Conservation (phyloP, 768 basidiomycete genomes). For the Melanogaster broomeanus region DNA sequence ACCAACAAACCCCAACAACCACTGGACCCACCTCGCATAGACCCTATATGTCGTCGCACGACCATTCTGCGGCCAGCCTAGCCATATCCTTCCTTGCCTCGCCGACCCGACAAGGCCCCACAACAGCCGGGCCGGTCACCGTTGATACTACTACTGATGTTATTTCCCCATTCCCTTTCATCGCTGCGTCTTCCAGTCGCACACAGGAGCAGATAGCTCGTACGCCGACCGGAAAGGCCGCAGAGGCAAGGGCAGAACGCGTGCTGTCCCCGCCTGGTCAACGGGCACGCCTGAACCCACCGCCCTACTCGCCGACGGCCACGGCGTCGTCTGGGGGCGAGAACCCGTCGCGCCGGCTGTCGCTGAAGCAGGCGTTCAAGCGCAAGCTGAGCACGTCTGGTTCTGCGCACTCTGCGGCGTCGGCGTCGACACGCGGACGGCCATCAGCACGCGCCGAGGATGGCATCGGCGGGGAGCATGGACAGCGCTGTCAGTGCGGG, state of each 20-base stretch:
- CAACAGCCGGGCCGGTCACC: conserved; percentile 2
- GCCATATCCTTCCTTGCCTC: background rate
- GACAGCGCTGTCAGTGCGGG: background rate
- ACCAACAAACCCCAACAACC: conserved; percentile 1
- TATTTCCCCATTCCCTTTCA: conserved; percentile 27
- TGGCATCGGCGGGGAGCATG: background rate
- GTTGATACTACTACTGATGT: conserved; percentile 22
- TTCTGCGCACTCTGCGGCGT: conserved; percentile 12
- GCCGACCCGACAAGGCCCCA: background rate
- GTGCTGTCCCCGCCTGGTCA: conserved; percentile 1
- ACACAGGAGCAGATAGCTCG: background rate
- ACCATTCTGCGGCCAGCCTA: conserved; percentile 14
- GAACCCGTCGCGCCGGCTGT: background rate
- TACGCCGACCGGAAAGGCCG: background rate
- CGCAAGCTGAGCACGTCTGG: conserved; percentile 6
- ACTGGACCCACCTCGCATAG: background rate
- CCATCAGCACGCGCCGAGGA: background rate
- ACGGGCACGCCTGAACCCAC: conserved; percentile 27
- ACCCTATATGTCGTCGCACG: conserved; percentile 3
- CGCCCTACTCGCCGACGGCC: conserved; percentile 21
- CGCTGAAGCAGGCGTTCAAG: conserved; percentile 2
- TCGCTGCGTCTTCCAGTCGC: conserved; percentile 5
- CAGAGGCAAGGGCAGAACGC: conserved; percentile 5
- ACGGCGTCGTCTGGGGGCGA: background rate
- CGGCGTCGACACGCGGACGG: conserved; percentile 1